Conservation (phyloP, 1,284 basidiomycete species). For the Cutaneotrichosporon spelunceum region DNA sequence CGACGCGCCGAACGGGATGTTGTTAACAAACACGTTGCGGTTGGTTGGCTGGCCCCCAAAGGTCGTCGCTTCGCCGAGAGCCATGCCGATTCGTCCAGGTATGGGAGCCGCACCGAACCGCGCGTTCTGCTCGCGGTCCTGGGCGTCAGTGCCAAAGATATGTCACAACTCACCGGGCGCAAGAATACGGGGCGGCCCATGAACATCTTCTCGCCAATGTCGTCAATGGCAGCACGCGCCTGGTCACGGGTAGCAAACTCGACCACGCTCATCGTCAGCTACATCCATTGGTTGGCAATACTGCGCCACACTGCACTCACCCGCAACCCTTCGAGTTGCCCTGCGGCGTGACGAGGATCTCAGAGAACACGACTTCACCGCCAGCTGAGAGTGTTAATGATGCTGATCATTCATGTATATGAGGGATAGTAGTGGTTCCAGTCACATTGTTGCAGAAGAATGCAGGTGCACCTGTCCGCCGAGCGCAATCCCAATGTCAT, state of each 20-base stretch:
- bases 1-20: constrained; percentile 90
- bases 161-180: constrained; percentile 66
- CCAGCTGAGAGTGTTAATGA: constrained; percentile 62
- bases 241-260: constrained; percentile 84
- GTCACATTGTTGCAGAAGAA: neutral
- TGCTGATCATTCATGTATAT: constrained; percentile 9
- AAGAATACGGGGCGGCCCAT: constrained; percentile 93
- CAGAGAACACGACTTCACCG: constrained; percentile 91
- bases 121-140: constrained; percentile 95
- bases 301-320: constrained; percentile 57
- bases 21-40: constrained; percentile 87
- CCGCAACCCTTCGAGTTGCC: constrained; percentile 98
- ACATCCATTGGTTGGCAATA: neutral
- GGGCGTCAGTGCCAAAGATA: constrained; percentile 8
- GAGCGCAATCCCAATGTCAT: constrained; percentile 1
- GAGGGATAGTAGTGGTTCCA: constrained; percentile 2
- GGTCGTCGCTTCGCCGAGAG: constrained; percentile 68
- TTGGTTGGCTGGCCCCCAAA: constrained; percentile 59
- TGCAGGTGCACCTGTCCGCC: neutral
- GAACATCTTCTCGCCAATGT: constrained; percentile 80
- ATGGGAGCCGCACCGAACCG: constrained; percentile 90
- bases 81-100: constrained; percentile 87
- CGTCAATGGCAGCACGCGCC: constrained; percentile 75
- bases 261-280: constrained; percentile 65
- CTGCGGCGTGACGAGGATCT: constrained; percentile 92